A percentile compares a stretch with the other conserved stretches of the same genome.
These are phyloP conservation scores for Raphidocelis subcapitata DNA, from an alignment of 139 green algal species.

Conservation along the genomic window DNA sequence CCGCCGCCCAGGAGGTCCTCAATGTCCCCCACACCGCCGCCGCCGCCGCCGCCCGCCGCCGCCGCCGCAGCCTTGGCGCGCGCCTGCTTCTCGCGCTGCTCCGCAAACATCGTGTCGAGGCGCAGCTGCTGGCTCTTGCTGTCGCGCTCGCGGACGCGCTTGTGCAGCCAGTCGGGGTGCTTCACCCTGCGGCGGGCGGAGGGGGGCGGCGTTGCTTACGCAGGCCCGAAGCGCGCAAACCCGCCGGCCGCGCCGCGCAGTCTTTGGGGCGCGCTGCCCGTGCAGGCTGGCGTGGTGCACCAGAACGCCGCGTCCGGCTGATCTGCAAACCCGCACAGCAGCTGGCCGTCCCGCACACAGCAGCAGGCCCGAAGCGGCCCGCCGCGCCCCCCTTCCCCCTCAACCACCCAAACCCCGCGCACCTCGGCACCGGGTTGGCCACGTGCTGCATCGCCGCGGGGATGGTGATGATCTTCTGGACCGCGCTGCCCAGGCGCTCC, in stretches of 20 bases:
- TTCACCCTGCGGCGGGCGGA: constrained; percentile 78
- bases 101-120: constrained; percentile 54
- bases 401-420: too few species aligned
- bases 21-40: constrained; percentile 39
- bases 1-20: neutral
- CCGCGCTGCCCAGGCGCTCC: constrained; percentile 85
- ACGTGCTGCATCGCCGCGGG: constrained; percentile 91
- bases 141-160: constrained; percentile 74
- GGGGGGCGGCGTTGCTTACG: constrained; percentile 77
- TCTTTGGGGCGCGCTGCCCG: too few species aligned
- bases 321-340: too few species aligned
- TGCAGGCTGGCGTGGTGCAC: too few species aligned
- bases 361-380: too few species aligned
- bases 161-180: constrained; percentile 96
- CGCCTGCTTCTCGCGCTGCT: constrained; percentile 3
- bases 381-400: too few species aligned
- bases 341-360: too few species aligned
- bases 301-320: too few species aligned
- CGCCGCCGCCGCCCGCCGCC: neutral
- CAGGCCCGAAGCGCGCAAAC: too few species aligned
- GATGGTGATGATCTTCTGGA: constrained; percentile 99
- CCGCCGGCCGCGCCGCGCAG: too few species aligned
- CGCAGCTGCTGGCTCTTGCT: constrained; percentile 77
- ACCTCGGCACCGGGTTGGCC: constrained; percentile 50
- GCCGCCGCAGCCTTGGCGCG: neutral